Conservation (phyloP, 805 yeast genomes). For the Debaryomyces prosopidis region DNA sequence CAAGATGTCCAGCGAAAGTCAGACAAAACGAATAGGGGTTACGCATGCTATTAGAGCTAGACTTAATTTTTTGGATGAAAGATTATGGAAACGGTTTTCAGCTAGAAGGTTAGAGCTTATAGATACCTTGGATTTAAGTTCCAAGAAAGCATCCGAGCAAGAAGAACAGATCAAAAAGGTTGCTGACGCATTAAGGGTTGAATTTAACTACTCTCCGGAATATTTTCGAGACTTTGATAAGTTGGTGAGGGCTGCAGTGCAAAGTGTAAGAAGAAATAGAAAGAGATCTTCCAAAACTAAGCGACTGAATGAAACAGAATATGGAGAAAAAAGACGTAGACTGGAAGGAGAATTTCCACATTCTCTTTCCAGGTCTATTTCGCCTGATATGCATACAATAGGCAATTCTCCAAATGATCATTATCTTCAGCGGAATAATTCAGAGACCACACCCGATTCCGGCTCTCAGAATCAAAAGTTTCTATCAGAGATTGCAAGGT, state of each 20-base stretch:
- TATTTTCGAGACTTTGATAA: conserved; percentile 77
- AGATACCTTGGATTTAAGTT: conserved; percentile 64
- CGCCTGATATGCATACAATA: neutral
- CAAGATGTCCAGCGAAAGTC: conserved; percentile 20
- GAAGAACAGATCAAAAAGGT: conserved; percentile 78
- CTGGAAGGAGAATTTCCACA: neutral
- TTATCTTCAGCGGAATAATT: neutral
- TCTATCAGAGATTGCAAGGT: conserved; percentile 34
- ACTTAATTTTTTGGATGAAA: conserved; percentile 77
- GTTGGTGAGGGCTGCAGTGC: conserved; percentile 90
- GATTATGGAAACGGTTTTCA: conserved; percentile 87
- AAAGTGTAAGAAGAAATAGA: conserved; percentile 86
- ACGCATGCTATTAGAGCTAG: conserved; percentile 59
- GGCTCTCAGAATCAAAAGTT: conserved; percentile 14
- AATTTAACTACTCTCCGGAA: conserved; percentile 67
- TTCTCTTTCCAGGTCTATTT: neutral
- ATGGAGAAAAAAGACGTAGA: neutral
- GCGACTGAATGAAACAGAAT: neutral
- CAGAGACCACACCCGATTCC: neutral
- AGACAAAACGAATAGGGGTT: conserved; percentile 42
- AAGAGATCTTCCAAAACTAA: conserved; percentile 53
- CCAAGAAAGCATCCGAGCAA: conserved; percentile 88
- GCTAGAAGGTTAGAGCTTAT: conserved; percentile 87
- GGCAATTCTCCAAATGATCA: neutral
- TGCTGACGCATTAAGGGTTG: conserved; percentile 73